phyloP scores from a whole-genome alignment of 1,284 basidiomycete species.

The Sanghuangporus weigelae region DNA sequence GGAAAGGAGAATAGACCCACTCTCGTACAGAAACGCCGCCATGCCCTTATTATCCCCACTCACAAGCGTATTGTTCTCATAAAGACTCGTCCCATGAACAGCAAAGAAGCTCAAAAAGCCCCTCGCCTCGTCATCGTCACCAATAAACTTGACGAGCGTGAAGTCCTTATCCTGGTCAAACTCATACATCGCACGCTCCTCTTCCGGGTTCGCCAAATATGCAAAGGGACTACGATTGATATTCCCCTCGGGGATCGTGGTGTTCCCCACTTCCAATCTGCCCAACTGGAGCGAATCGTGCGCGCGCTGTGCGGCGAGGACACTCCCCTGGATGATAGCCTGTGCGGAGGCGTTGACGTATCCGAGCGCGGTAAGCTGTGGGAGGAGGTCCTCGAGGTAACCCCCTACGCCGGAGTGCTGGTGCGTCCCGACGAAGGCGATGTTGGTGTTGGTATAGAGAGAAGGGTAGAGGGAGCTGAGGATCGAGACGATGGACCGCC shows the following conservation, averaged over 20 bases:
- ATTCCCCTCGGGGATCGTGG: constrained; percentile 61
- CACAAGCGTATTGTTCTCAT: constrained; percentile 76
- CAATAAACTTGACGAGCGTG: constrained; percentile 54
- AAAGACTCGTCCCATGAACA: constrained; percentile 77
- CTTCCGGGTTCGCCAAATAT: constrained; percentile 66
- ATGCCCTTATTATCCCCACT: constrained; percentile 80
- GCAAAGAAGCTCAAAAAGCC: constrained; percentile 75
- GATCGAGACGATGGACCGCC: constrained; percentile 59
- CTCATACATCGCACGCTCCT: constrained; percentile 59
- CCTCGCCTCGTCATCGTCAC: constrained; percentile 45
- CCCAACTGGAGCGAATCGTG: constrained; percentile 60
- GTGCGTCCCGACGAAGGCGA: constrained; percentile 77
- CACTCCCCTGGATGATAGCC: constrained; percentile 66
- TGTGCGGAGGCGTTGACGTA: constrained; percentile 65
- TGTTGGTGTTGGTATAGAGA: constrained; percentile 64
- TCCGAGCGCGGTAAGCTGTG: constrained; percentile 71
- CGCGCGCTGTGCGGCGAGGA: constrained; percentile 63
- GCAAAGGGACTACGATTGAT: constrained; percentile 71
- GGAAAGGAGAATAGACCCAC: constrained; percentile 29
- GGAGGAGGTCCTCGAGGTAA: constrained; percentile 72
- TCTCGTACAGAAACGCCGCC: constrained; percentile 73
- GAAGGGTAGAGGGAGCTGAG: constrained; percentile 54
- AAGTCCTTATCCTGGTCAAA: constrained; percentile 71
- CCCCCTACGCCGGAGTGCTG: constrained; percentile 77
- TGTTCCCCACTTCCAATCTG: constrained; percentile 59